Base-by-base conservation (phyloP, 2,329 filamentous ascomycete species). In the Cladosporium sp. region DNA sequence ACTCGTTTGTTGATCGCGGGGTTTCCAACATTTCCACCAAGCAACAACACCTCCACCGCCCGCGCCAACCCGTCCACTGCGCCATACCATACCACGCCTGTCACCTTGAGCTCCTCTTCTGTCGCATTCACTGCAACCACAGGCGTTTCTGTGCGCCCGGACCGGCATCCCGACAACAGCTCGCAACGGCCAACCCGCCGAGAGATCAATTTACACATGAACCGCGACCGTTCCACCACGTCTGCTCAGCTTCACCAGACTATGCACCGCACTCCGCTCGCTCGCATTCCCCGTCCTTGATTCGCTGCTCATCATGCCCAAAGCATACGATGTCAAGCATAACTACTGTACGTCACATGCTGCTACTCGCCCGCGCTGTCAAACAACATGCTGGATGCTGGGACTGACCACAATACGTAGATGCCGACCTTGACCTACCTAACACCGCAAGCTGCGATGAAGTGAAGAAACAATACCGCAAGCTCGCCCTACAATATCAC, bases 391-490 rank as follows among this genome's bases (percentile, higher is more conserved):
- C 30, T 22, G 5, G 30, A 9, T 34, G 30, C 30, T 22, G 5
- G 22, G 17, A 20, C 39, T 59, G 25, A 59, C 40, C 34, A 37
- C 36, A 14, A 9, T 22, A 42, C 12, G n/a, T 28, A 59, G 58
- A 96, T 75, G 88, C 86, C 62, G 91, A 95, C 76, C 80, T 96
- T 58, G 89, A 90, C 64, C 76, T 96, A 58, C 74, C 84, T 1
- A 77, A 83, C 11, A 83, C 82, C 66, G 89, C 89, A 55, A 85
- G 88, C 64, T 76, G 85, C 43, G 83, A 86, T 30, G 90, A 94
- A 40, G 86, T 96, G 71, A 93, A 90, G 77, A 94, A 88, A 74
- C 88, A 92, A 68, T 96, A 92, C 74, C 84, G 88, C 65, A 92
- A 91, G 73, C 83, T 96, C 69, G 91, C 91, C 50, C 79, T 95